Percentiles rank a stretch among this genome's conserved stretches.
These are phyloP conservation scores for Arxiozyma bovina DNA, from an alignment of 1,139 yeast species.

Conservation along the genomic window DNA sequence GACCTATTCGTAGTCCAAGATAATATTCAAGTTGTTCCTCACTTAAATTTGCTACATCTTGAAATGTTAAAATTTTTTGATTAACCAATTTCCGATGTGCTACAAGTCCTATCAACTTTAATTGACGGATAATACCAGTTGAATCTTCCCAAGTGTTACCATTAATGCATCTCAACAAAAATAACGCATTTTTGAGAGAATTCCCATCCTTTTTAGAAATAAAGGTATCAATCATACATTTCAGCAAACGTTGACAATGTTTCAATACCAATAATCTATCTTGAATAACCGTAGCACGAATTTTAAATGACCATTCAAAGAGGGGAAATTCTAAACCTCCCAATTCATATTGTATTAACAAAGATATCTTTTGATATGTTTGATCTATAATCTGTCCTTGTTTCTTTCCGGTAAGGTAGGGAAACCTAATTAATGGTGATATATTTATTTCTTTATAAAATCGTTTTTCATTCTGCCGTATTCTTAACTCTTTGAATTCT, in stretches of 20 bases:
- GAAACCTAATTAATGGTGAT: conserved; percentile 34
- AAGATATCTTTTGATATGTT: conserved; percentile 31
- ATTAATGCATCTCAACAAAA: conserved; percentile 33
- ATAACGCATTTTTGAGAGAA: conserved; percentile 34
- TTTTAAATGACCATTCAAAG: conserved; percentile 34
- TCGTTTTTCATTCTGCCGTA: conserved; percentile 39
- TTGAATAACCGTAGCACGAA: conserved; percentile 34
- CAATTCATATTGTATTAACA: conserved; percentile 40
- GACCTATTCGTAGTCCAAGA: conserved; percentile 36
- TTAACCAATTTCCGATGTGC: conserved; percentile 34
- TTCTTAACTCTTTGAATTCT: conserved; percentile 35
- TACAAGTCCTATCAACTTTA: conserved; percentile 38
- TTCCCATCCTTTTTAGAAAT: conserved; percentile 35
- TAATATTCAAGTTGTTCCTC: conserved; percentile 35
- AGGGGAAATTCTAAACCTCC: conserved; percentile 41
- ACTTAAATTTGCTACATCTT: conserved; percentile 28
- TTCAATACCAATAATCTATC: conserved; percentile 38
- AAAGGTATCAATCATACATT: conserved; percentile 39
- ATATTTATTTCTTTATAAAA: conserved; percentile 37
- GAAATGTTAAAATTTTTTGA: conserved; percentile 30
- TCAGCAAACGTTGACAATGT: conserved; percentile 35
- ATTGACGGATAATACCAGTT: conserved; percentile 37
- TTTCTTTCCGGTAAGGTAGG: conserved; percentile 23
- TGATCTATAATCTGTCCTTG: conserved; percentile 22
- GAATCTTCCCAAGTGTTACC: conserved; percentile 44